Evolutionary conservation across 768 basidiomycete species (phyloP).

Genomic region (Ephemerocybe angulata): DNA sequence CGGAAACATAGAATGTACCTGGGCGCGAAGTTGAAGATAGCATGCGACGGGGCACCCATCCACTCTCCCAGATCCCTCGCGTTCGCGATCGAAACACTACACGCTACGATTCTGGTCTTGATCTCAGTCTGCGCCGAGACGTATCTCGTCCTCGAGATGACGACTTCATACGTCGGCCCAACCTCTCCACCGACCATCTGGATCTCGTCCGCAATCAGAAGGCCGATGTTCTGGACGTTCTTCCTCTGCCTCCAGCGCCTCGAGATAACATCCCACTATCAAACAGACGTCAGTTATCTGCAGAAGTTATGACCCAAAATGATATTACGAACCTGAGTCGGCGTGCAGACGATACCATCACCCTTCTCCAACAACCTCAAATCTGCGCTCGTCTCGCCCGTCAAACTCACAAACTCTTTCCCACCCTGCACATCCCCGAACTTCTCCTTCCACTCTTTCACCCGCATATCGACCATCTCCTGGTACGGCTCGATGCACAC

Average conservation of each 20-base stretch:
- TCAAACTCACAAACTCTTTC: conserved; percentile 90
- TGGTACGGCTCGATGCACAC: conserved; percentile 97
- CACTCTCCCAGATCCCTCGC: conserved; percentile 95
- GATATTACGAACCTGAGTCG: conserved; percentile 70
- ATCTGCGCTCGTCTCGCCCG: conserved; percentile 93
- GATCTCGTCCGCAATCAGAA: conserved; percentile 93
- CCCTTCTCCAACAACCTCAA: conserved; percentile 85
- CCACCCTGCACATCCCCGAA: conserved; percentile 82
- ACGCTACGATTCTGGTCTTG: conserved; percentile 92
- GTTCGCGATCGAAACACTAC: conserved; percentile 92
- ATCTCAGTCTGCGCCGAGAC: conserved; percentile 91
- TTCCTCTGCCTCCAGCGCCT: conserved; percentile 95
- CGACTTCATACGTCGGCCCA: conserved; percentile 94
- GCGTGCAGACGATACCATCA: conserved; percentile 93
- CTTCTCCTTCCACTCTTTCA: conserved; percentile 84
- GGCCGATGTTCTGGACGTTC: conserved; percentile 89
- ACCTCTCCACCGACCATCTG: conserved; percentile 94
- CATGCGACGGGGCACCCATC: conserved; percentile 92
- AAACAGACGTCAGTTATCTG: neutral
- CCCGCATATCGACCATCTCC: conserved; percentile 93
- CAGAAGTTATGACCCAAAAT: neutral
- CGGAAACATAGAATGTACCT: too few relatives aligned
- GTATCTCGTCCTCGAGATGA: conserved; percentile 95
- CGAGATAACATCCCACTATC: conserved; percentile 93
- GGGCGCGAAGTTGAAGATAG: conserved; percentile 97